Conservation (phyloP, 164 flowering plant genomes). For the Vitis riparia region DNA sequence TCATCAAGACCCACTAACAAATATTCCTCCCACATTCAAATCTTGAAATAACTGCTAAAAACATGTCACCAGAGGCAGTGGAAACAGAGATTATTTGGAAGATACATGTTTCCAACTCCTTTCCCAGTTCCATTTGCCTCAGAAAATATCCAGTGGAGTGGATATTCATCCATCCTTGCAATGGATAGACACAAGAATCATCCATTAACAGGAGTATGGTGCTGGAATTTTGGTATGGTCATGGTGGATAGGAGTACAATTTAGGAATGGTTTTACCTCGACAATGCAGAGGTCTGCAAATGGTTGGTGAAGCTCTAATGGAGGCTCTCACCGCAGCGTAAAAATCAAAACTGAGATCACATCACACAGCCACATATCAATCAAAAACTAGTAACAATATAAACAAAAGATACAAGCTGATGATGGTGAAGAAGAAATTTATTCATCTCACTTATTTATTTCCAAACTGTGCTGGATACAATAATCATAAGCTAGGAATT, state of each 20-base stretch:
- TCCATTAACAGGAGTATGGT: neutral
- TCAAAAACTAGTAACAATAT: neutral
- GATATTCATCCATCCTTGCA: neutral
- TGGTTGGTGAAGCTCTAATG: slow-evolving; percentile 25
- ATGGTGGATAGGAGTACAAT: too few relatives aligned
- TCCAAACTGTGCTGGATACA: slow-evolving; percentile 5
- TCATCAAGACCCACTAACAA: too few relatives aligned
- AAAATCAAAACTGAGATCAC: slow-evolving; percentile 19
- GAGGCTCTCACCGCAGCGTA: slow-evolving; percentile 28
- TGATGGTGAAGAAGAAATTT: neutral
- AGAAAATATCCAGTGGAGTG: neutral
- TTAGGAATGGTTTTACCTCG: slow-evolving; percentile 19
- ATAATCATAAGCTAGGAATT: neutral
- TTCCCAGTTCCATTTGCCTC: neutral
- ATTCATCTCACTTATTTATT: slow-evolving; percentile 7
- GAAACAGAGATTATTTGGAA: too few relatives aligned
- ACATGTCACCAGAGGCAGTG: too few relatives aligned
- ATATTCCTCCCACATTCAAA: too few relatives aligned
- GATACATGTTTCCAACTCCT: too few relatives aligned
- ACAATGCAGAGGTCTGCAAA: slow-evolving; percentile 28
- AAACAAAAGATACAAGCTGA: neutral
- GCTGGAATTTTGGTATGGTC: too few relatives aligned
- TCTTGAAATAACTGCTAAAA: too few relatives aligned
- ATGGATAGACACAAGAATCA: slow-evolving; percentile 11
- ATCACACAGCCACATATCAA: neutral